Evolutionary conservation across 1,284 basidiomycete species (phyloP).

Genomic region (Naganishia albida): DNA sequence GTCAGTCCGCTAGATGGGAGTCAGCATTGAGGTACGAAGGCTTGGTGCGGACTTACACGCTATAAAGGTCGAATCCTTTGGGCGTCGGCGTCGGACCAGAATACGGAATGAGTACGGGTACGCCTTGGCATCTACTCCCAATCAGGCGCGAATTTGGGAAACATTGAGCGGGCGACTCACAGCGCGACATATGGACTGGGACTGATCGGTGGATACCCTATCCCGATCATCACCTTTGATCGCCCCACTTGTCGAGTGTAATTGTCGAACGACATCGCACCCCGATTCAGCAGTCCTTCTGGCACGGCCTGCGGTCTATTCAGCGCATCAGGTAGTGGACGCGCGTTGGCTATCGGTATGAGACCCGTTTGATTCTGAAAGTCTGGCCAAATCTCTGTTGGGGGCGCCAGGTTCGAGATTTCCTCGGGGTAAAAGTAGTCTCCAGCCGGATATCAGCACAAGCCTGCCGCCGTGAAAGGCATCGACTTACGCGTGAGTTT

Average conservation of each 20-base stretch:
- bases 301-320: background rate
- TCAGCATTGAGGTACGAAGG: background rate
- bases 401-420: background rate
- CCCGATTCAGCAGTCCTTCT: background rate
- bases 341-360: constrained; percentile 12
- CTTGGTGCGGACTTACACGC: background rate
- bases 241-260: constrained; percentile 1
- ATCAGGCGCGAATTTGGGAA: background rate
- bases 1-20: background rate
- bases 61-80: constrained; percentile 3
- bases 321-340: no score
- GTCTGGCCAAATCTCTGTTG: background rate
- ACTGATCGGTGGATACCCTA: constrained; percentile 9
- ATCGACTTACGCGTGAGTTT: constrained; percentile 4
- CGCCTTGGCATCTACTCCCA: constrained; percentile 10
- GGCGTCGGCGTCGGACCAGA: constrained; percentile 5
- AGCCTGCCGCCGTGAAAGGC: background rate
- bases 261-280: background rate
- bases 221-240: constrained; percentile 6
- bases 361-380: constrained; percentile 7
- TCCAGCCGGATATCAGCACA: background rate
- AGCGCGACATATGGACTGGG: constrained; percentile 19
- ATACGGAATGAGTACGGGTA: constrained; percentile 13
- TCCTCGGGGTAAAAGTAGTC: constrained; percentile 22
- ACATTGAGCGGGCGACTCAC: background rate